Base-by-base conservation (phyloP, 2,329 filamentous ascomycete genomes). In the Apiospora marii region DNA sequence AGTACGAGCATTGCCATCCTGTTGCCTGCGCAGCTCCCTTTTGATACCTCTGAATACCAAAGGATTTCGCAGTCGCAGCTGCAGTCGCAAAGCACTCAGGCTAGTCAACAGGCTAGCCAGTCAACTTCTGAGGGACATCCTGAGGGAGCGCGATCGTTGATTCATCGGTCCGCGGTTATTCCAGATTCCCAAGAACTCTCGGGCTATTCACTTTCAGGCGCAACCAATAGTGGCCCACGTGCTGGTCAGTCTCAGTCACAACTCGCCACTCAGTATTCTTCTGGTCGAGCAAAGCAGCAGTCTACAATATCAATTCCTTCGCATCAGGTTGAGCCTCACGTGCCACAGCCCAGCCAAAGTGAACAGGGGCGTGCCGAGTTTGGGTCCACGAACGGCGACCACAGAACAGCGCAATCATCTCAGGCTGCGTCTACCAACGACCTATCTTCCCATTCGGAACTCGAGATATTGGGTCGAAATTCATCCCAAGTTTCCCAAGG, bases 171-270 rank as follows among this genome's bases (percentile, higher is more conserved):
- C 27, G 58, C 22, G 44, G 71, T 77, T 58, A 79, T 81, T 37
- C 76, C 80, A 10, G 80, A 81, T 73, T 81, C 80, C 13, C 80
- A 81, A 70, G 79, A 77, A 41, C 61, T 77, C 44, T 79, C 79
- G 71, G 73, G 37, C 71, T 41, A 74, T 37, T 77, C 77, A 24
- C 58, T 68, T 49, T 76, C 76, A 41, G 74, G 76, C 43, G 48
- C 74, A n/a, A 72, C 74, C 16, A 74, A 72, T 24, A 78, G 75
- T 70, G 51, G 71, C 43, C 43, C 74, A 49, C 46, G n/a, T 13
- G 30, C 4, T 12, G 61, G 48, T 37, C 43, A 34, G 10, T 67
- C 46, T 4, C 67, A 64, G 24, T 67, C 46, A 5, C 37, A 58
- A 34, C 58, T 24, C n/a, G 74, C 70, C 69, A 76, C 72, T 44